Evolutionary conservation across 257 asterid genomes (phyloP), one percentile per base, ranked within the genome.

Genomic region (Gynochthodes officinalis): DNA sequence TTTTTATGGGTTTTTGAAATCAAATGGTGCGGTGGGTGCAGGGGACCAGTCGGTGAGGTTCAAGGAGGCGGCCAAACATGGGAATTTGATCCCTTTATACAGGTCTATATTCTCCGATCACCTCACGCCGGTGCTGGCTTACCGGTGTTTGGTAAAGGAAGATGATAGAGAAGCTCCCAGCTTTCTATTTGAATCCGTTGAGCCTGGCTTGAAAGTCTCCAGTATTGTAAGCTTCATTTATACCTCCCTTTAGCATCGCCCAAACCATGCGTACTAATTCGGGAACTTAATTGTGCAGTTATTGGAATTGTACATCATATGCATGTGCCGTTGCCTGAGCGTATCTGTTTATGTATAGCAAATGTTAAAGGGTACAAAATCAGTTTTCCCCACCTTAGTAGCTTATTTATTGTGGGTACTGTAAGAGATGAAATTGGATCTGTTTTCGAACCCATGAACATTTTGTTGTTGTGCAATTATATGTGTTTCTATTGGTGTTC

Each of bases 81-180:
- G 98, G 85, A 90, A 93, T 79, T 83, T 93, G 90, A 89, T 93
- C 78, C 98, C 98, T 6, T 43, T 93, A 42, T 90, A 74, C 84
- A 87, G 86, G 84, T 69, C 92, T 16, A 87, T 93, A 66, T 93
- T 93, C 81, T 90, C 95, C 0, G 98, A 93, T 77, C 98, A 93
- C 81, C 80, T 93, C 80, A 93, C 98, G 23, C 96, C 98, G 0
- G 98, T 93, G 67, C 89, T 90, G n/a, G 98, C 98, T 9, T 93
- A 93, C 76, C 91, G 98, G 48, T 93, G 97, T 76, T 83, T 93
- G 86, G 96, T 93, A 64, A 90, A 84, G 83, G 97, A 93, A 79
- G 98, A 93, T 73, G 96, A 90, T 78, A 82, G 98, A 78, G 98
- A 93, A n/a, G 97, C 98, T 64, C 97, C 98, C 16, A 93, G 98